Evolutionary conservation across 2,329 filamentous ascomycete species (phyloP).

Genomic region (Diplodia corticola): DNA sequence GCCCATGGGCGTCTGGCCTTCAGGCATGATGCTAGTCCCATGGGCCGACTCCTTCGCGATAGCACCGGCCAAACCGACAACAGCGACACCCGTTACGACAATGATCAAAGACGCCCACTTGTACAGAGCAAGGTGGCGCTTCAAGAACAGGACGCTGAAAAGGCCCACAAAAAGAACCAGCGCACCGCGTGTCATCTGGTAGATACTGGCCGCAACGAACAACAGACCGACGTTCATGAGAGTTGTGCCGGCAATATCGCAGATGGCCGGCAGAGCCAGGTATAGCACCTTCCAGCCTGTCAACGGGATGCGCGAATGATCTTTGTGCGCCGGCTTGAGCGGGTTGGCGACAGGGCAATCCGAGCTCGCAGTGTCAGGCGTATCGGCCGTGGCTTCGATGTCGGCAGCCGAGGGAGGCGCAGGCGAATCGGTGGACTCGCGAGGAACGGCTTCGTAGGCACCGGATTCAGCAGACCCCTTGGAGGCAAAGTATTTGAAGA

Average conservation of each 20-base stretch:
- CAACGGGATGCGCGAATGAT: constrained; percentile 61
- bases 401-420: constrained; percentile 45
- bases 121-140: constrained; percentile 75
- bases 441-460: constrained; percentile 67
- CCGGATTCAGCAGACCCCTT: constrained; percentile 32
- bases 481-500: constrained; percentile 62
- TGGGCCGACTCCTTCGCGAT: constrained; percentile 63
- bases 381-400: constrained; percentile 49
- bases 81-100: constrained; percentile 81
- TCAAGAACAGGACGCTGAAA: constrained; percentile 90
- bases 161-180: constrained; percentile 93
- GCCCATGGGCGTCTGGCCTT: constrained; percentile 4
- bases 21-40: constrained; percentile 1
- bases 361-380: constrained; percentile 43
- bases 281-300: constrained; percentile 70
- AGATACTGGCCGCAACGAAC: constrained; percentile 93
- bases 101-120: constrained; percentile 89
- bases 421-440: constrained; percentile 28
- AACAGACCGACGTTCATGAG: constrained; percentile 95
- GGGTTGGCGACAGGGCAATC: constrained; percentile 55
- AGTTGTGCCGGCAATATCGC: constrained; percentile 92
- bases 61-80: constrained; percentile 87
- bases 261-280: constrained; percentile 82
- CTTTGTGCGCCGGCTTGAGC: constrained; percentile 47
- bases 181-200: constrained; percentile 96